These are phyloP conservation scores for Arthrocladium fulminans DNA, from an alignment of 2,329 filamentous ascomycete genomes.

Conservation along the genomic window DNA sequence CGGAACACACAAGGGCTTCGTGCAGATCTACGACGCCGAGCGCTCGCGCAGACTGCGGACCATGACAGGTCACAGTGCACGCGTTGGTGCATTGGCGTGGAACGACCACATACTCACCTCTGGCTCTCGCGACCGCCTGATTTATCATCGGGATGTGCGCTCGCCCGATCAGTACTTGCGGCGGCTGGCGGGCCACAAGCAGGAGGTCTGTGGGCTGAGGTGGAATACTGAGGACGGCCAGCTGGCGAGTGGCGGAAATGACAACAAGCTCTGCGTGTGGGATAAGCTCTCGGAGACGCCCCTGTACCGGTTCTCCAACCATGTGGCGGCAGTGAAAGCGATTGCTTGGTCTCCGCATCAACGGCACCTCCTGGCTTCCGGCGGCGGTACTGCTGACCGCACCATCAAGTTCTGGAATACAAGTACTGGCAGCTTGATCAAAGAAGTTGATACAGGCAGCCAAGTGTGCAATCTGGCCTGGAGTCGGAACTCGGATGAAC, in stretches of 20 bases:
- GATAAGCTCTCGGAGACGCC: slow-evolving; percentile 90
- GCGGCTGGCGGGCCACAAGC: slow-evolving; percentile 87
- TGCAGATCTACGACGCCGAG: slow-evolving; percentile 97
- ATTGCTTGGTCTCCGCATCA: slow-evolving; percentile 98
- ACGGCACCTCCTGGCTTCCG: slow-evolving; percentile 84
- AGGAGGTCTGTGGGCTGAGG: slow-evolving; percentile 91
- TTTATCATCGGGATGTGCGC: slow-evolving; percentile 91
- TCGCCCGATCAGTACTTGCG: slow-evolving; percentile 82
- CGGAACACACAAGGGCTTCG: slow-evolving; percentile 84
- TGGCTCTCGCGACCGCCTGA: slow-evolving; percentile 83
- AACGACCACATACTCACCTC: slow-evolving; percentile 96
- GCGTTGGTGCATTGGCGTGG: slow-evolving; percentile 92
- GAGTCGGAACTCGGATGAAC: slow-evolving; percentile 95
- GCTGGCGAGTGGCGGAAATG: slow-evolving; percentile 89
- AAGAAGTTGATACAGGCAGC: slow-evolving; percentile 90
- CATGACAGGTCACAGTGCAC: slow-evolving; percentile 91
- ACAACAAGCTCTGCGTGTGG: slow-evolving; percentile 99
- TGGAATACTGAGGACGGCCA: slow-evolving; percentile 98
- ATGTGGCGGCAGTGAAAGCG: slow-evolving; percentile 92
- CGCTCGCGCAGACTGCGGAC: slow-evolving; percentile 75
- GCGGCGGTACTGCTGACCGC: slow-evolving; percentile 88
- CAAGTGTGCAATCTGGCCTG: slow-evolving; percentile 98
- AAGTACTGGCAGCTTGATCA: slow-evolving; percentile 65
- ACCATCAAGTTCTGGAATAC: slow-evolving; percentile 99
- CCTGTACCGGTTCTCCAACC: slow-evolving; percentile 86